phyloP scores from a whole-genome alignment of 495 filamentous ascomycete species.

The Lepraria neglecta region DNA sequence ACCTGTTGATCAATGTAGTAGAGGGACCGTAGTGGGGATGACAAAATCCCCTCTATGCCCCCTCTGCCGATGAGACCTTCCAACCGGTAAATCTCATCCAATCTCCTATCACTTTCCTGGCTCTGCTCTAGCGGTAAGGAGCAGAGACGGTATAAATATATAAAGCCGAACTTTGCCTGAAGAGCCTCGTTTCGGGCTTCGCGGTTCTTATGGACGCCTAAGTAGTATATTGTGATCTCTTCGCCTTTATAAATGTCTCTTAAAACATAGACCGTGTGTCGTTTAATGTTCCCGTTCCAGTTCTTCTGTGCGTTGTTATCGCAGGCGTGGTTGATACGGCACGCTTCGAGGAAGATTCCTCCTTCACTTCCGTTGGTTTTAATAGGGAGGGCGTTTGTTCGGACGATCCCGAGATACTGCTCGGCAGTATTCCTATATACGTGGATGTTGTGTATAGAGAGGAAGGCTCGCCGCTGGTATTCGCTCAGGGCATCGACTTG shows the following conservation, averaged over 20 bases:
- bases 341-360: constrained; percentile 35
- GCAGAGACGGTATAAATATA: constrained; percentile 38
- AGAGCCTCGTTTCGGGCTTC: constrained; percentile 27
- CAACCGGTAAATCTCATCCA: not conserved
- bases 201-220: constrained; percentile 27
- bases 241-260: constrained; percentile 37
- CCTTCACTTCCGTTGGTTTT: constrained; percentile 30
- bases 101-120: constrained; percentile 32
- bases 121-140: constrained; percentile 27
- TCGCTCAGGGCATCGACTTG: constrained; percentile 20
- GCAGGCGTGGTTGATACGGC: constrained; percentile 41
- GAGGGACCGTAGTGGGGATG: constrained; percentile 3
- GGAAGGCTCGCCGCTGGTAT: constrained; percentile 37
- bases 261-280: constrained; percentile 37
- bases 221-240: constrained; percentile 40
- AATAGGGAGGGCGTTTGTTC: constrained; percentile 38
- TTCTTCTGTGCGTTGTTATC: constrained; percentile 37
- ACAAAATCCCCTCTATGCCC: not conserved
- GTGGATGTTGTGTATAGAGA: constrained; percentile 40
- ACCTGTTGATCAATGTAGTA: not conserved
- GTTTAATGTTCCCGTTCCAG: constrained; percentile 35
- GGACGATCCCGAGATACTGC: constrained; percentile 33
- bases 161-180: constrained; percentile 35
- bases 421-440: constrained; percentile 29
- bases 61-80: constrained; percentile 3